Base-by-base conservation (phyloP, 2,329 filamentous ascomycete species). In the Talaromyces sp. region DNA sequence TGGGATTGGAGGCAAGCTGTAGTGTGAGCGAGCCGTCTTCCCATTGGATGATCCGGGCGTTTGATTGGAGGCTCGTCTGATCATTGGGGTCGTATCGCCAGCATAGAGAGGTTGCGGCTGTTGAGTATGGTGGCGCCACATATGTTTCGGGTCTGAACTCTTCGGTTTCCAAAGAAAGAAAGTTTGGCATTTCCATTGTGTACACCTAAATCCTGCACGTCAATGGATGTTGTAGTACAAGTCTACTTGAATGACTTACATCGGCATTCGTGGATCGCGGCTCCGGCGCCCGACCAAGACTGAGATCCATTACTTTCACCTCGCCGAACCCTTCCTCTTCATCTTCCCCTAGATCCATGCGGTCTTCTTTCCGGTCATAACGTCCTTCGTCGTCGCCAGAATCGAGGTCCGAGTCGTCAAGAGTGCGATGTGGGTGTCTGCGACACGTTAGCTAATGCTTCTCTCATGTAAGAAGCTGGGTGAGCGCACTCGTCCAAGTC, bases 1-100 rank as follows among this genome's bases (percentile, higher is more conserved):
- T 80, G 1, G 86, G 84, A 40, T 86, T 82, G 14, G 83, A 86
- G 25, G 85, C 86, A 40, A 88, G 79, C 69, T 89, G 87, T 3
- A 89, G 77, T 1, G 86, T 88, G 54, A 88, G 75, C 4, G 84
- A 87, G 40, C 87, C 87, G 69, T 89, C 86, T 18, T 85, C 86
- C 87, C 87, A 89, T 66, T 84, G 82, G 57, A 88, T 79, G 58
- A 89, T 80, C 44, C 86, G 85, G 11, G 86, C 84, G 68, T 88
- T 89, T 6, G 86, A 88, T 70, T 89, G 86, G 14, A 88, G 75
- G 40, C 82, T 73, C 4, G 77, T 74, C 5, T 81, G 80, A 62
- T 87, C 78, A 1, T 81, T 81, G n/a, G 86, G 86, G 54, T 86
- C 85, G 68, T 83, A 82, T 58, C 87, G 83, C 86, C 86, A 88